phyloP scores from a whole-genome alignment of 768 basidiomycete species.

The Termitomyces sp. region DNA sequence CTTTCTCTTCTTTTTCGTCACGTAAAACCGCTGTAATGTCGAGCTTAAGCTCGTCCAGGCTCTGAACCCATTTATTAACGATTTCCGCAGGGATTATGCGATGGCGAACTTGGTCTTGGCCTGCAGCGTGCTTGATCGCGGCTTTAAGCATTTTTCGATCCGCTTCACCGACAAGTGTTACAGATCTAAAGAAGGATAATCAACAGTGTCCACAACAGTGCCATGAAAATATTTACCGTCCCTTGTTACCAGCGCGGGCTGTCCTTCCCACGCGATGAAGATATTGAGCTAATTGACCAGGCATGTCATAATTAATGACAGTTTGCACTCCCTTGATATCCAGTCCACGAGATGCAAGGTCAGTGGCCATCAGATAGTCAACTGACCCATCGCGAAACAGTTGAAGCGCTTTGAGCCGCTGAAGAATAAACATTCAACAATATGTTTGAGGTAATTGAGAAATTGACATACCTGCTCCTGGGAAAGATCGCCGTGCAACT shows the following conservation, averaged over 20 bases:
- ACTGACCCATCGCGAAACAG: slow-evolving; percentile 82
- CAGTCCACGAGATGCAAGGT: slow-evolving; percentile 90
- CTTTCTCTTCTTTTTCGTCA: slow-evolving; percentile 96
- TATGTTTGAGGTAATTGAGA: not conserved
- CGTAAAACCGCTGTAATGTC: slow-evolving; percentile 77
- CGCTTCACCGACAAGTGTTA: slow-evolving; percentile 92
- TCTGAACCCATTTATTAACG: slow-evolving; percentile 63
- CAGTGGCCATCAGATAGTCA: slow-evolving; percentile 95
- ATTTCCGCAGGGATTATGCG: slow-evolving; percentile 78
- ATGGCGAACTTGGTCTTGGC: slow-evolving; percentile 80
- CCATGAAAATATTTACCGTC: slow-evolving; percentile 58
- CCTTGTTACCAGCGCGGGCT: slow-evolving; percentile 89
- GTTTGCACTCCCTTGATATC: slow-evolving; percentile 98
- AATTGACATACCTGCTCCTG: slow-evolving; percentile 77
- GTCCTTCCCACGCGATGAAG: slow-evolving; percentile 97
- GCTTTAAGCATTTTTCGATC: slow-evolving; percentile 96
- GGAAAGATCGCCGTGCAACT: slow-evolving; percentile 91
- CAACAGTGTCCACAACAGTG: not conserved
- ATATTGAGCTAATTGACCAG: slow-evolving; percentile 86
- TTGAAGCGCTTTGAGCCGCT: slow-evolving; percentile 85
- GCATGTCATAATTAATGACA: slow-evolving; percentile 99
- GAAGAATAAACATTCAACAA: slow-evolving; percentile 5
- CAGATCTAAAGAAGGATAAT: slow-evolving; percentile 48
- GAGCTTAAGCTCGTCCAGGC: slow-evolving; percentile 61
- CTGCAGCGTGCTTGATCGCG: slow-evolving; percentile 82